phyloP scores from a whole-genome alignment of 2,329 filamentous ascomycete genomes.

The Aspergillus hortae region DNA sequence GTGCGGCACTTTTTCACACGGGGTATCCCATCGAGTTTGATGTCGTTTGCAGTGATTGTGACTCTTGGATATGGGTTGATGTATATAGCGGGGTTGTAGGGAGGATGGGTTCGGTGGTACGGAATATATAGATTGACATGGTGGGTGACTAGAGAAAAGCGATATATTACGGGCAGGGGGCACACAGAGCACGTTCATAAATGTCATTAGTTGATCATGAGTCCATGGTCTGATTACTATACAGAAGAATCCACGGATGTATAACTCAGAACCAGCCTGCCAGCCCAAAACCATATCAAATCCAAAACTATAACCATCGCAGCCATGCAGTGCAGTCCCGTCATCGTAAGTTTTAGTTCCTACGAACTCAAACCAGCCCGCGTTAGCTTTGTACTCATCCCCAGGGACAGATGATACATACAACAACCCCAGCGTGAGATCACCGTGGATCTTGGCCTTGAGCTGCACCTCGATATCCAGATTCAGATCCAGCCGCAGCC shows the following conservation, averaged over 20 bases:
- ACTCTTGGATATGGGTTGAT: conserved; percentile 90
- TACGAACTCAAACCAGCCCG: background rate
- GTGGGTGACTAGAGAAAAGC: background rate
- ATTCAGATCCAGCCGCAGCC: conserved; percentile 71
- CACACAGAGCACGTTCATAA: background rate
- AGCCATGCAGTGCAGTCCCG: too few relatives aligned
- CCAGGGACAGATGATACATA: conserved; percentile 45
- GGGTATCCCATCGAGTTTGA: conserved; percentile 81
- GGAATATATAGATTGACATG: background rate
- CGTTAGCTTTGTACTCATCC: background rate
- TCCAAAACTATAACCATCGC: too few relatives aligned
- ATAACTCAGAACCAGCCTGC: too few relatives aligned
- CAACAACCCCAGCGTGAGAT: conserved; percentile 74
- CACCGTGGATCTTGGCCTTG: conserved; percentile 81
- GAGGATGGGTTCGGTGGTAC: background rate
- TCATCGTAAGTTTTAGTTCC: background rate
- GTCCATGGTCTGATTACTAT: background rate
- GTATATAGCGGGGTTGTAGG: conserved; percentile 65
- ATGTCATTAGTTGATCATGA: background rate
- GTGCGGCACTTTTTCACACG: conserved; percentile 93
- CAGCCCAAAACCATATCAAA: too few relatives aligned
- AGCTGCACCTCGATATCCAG: conserved; percentile 80
- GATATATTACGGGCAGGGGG: too few relatives aligned
- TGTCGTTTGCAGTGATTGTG: conserved; percentile 77
- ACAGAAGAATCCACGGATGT: background rate